A percentile compares a stretch with the other conserved stretches of the same genome.
These are phyloP conservation scores for Brassica cretica DNA, from an alignment of 345 rosid genomes.

Conservation along the genomic window DNA sequence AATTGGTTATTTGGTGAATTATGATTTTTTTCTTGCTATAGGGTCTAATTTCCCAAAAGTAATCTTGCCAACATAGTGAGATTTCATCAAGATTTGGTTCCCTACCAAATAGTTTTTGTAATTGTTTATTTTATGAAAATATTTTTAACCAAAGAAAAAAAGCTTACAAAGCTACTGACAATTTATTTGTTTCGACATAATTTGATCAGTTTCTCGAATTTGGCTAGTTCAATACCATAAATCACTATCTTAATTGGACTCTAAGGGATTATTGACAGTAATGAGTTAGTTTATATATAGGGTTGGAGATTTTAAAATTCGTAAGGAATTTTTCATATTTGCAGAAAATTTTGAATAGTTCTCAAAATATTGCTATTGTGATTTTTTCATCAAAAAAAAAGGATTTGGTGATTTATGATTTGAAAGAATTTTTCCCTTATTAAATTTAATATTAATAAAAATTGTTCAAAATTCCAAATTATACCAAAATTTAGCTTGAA, in stretches of 20 bases:
- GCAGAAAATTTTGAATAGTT: neutral
- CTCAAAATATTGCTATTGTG: neutral
- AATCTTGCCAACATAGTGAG: neutral
- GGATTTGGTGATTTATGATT: neutral
- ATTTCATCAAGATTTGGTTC: too few species aligned
- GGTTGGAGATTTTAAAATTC: neutral
- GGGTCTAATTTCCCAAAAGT: too few species aligned
- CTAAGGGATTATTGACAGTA: neutral
- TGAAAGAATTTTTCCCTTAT: neutral
- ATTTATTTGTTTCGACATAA: too few species aligned
- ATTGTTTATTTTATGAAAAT: too few species aligned
- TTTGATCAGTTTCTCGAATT: too few species aligned
- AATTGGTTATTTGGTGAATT: too few species aligned
- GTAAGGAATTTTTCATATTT: neutral
- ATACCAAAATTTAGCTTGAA: neutral
- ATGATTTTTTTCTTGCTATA: too few species aligned
- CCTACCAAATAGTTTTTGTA: too few species aligned
- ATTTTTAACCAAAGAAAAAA: too few species aligned
- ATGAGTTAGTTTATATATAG: neutral
- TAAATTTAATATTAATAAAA: neutral
- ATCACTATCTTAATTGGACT: neutral
- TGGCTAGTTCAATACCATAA: neutral
- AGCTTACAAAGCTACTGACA: too few species aligned
- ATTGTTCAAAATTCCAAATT: neutral
- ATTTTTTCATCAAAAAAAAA: neutral